Conservation (phyloP, 768 basidiomycete genomes). For the Bullera alba region DNA sequence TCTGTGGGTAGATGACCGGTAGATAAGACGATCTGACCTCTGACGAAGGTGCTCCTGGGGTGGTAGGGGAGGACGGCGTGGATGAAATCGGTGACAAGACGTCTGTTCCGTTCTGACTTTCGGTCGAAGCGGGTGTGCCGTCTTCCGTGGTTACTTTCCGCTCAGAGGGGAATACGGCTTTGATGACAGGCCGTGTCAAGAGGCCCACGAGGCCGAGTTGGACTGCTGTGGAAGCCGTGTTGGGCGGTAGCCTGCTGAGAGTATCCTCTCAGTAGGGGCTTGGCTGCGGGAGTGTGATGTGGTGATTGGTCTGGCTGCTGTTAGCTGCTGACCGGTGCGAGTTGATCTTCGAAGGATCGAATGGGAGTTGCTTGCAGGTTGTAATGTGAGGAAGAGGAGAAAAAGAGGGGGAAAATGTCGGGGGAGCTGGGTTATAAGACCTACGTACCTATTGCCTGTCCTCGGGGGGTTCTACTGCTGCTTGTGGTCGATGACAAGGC, state of each 20-base stretch:
- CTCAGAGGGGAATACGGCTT: conserved; percentile 37
- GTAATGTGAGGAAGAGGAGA: no score
- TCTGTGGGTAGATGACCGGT: conserved; percentile 3
- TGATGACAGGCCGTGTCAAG: conserved; percentile 39
- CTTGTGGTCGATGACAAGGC: no score
- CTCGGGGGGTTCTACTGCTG: no score
- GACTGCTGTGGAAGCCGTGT: conserved; percentile 38
- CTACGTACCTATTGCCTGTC: no score
- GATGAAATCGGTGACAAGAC: no score
- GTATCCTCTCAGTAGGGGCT: conserved; percentile 5
- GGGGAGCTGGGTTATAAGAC: no score
- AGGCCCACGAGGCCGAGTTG: conserved; percentile 44
- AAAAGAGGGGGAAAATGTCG: no score
- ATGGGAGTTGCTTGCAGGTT: no score
- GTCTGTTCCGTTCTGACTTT: neutral
- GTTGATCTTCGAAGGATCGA: no score
- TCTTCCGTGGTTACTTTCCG: conserved; percentile 4
- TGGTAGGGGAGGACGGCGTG: conserved; percentile 20
- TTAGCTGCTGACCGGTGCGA: no score
- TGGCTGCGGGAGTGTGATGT: no score
- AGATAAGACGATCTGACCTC: conserved; percentile 1
- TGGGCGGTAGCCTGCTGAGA: conserved; percentile 9
- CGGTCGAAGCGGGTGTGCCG: neutral
- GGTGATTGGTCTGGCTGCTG: no score
- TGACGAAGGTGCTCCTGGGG: conserved; percentile 3